Evolutionary conservation across 805 yeast species (phyloP), one percentile per base, ranked within the genome.

Genomic region (Wickerhamiella bombiphila): DNA sequence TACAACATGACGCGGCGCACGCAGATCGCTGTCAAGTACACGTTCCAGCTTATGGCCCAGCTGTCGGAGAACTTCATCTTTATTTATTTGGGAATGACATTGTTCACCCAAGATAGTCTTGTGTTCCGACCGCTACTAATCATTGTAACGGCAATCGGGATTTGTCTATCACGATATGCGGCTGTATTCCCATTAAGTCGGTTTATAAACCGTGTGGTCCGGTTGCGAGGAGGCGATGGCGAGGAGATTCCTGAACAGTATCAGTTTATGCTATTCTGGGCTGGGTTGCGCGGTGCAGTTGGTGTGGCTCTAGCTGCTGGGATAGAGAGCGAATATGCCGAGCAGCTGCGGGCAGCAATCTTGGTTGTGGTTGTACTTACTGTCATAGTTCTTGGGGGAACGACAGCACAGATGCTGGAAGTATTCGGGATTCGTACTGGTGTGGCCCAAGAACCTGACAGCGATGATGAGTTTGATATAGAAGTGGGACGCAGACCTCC

Each of bases 251-350:
- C 94, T 19, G 88, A 82, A 51, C 82, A 79, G 43, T 91, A 91
- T 58, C 98, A 91, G 61, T 83, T 85, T 81, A 91, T 91, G 98
- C 83, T 88, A 36, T 91, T 91, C 57, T 91, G 99, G 99, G 98
- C 98, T 2, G 99, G 99, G 3, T 65, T 91, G 40, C 69, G 99
- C 54, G 99, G 99, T 42, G 99, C 99, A 1, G 99, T 91, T 25
- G 99, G 99, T 46, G 99, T 91, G 3, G 99, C 98, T 0, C 69
- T 91, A 52, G 98, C 98, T 0, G 83, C 93, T 75, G 98, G 98
- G 11, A 64, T 91, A 29, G 94, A 82, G 59, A 98, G 97, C 43
- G 95, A 88, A 53, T 76, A 81, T 39, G 88, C 86, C 46, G 76
- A 77, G 54, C 76, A 94, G 0, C 63, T 91, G 37, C 61, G 88